phyloP scores from a whole-genome alignment of 441 rosid genomes.

The Isatis lusitanica region DNA sequence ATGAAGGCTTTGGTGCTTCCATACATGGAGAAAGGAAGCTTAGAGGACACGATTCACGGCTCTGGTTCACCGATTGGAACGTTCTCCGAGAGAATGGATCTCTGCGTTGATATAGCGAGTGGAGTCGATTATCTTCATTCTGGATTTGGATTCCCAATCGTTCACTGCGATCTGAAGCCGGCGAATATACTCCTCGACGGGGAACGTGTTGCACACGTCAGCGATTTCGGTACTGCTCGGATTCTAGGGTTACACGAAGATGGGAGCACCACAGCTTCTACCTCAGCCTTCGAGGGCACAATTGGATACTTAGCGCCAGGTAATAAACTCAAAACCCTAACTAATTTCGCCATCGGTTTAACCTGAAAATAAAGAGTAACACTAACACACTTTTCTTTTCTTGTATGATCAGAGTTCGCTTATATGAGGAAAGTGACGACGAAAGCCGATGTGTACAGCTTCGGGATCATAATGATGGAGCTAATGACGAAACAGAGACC shows the following conservation, averaged over 20 bases:
- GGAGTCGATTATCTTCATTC: slow-evolving; percentile 77
- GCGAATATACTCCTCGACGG: slow-evolving; percentile 73
- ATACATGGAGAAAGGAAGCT: slow-evolving; percentile 76
- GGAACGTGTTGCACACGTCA: slow-evolving; percentile 64
- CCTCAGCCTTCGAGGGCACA: slow-evolving; percentile 78
- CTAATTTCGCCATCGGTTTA: not conserved
- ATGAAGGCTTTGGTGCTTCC: slow-evolving; percentile 76
- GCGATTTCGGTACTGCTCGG: slow-evolving; percentile 91
- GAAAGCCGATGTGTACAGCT: slow-evolving; percentile 86
- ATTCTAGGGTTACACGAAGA: slow-evolving; percentile 63
- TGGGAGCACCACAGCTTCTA: slow-evolving; percentile 46
- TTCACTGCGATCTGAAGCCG: slow-evolving; percentile 89
- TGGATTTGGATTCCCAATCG: slow-evolving; percentile 68
- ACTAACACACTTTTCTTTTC: not conserved
- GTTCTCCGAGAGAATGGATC: slow-evolving; percentile 48
- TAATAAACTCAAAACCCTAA: slow-evolving; percentile 17
- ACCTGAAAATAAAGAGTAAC: not conserved
- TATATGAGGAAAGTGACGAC: slow-evolving; percentile 78
- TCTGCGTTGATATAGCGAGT: slow-evolving; percentile 58
- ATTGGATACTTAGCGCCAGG: slow-evolving; percentile 96
- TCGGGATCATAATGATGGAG: slow-evolving; percentile 73
- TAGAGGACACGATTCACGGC: slow-evolving; percentile 59
- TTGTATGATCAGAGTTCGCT: slow-evolving; percentile 60
- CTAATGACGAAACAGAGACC: slow-evolving; percentile 69
- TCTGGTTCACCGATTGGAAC: slow-evolving; percentile 45